Percentiles rank a stretch among this genome's conserved stretches.
phyloP scores from a whole-genome alignment of 169 alveolate genomes.

The Plasmodium ovale region DNA sequence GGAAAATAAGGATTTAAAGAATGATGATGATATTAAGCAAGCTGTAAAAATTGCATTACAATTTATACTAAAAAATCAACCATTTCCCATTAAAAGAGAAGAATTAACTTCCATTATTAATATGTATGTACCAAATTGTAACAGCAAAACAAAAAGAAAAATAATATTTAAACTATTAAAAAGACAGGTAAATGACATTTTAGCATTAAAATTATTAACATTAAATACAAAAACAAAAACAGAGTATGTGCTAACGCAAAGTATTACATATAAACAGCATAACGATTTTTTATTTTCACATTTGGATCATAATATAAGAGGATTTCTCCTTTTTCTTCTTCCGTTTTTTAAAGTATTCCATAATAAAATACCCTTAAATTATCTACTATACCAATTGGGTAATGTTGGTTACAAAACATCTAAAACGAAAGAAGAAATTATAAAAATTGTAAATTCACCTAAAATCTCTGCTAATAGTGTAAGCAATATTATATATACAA shows the following conservation, averaged over 20 bases:
- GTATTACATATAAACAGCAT: conserved; percentile 34
- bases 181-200: conserved; percentile 24
- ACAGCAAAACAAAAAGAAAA: conserved; percentile 25
- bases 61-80: conserved; percentile 45
- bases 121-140: conserved; percentile 48
- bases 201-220: conserved; percentile 56
- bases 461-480: conserved; percentile 16
- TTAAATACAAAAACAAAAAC: conserved; percentile 33
- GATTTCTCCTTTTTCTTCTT: conserved; percentile 40
- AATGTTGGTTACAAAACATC: conserved; percentile 13
- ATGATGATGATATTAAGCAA: conserved; percentile 25
- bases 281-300: conserved; percentile 64
- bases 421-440: conserved; percentile 47
- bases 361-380: conserved; percentile 68
- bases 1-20: not conserved
- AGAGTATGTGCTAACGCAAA: conserved; percentile 58
- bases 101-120: conserved; percentile 26
- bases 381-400: conserved; percentile 19
- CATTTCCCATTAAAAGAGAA: conserved; percentile 69
- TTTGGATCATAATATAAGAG: conserved; percentile 50
- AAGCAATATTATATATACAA: not conserved
- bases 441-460: conserved; percentile 30
- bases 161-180: conserved; percentile 7
- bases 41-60: conserved; percentile 62
- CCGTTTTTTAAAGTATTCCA: conserved; percentile 48